phyloP scores from a whole-genome alignment of 2,329 filamentous ascomycete species.

The Trichoderma sp. region DNA sequence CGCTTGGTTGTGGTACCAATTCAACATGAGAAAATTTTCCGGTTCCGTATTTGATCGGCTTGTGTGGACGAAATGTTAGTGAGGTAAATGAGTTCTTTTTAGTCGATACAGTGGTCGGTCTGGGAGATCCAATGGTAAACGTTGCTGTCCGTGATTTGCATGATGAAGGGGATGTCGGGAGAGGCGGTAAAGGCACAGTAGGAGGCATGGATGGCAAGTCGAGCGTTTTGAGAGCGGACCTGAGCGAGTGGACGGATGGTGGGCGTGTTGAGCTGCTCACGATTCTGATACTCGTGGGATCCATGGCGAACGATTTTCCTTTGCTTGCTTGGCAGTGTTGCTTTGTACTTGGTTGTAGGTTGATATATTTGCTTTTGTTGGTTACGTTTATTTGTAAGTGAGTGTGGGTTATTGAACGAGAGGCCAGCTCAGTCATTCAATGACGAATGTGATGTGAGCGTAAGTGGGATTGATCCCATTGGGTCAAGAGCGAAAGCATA shows the following conservation, averaged over 20 bases:
- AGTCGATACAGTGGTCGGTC: not conserved
- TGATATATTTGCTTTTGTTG: not conserved
- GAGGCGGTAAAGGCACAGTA: slow-evolving; percentile 14
- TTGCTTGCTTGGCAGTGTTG: not conserved
- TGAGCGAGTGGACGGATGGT: slow-evolving; percentile 18
- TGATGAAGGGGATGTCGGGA: slow-evolving; percentile 6
- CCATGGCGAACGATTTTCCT: slow-evolving; percentile 15
- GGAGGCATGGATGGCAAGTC: slow-evolving; percentile 17
- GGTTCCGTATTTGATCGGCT: slow-evolving; percentile 47
- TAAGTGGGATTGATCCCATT: not conserved
- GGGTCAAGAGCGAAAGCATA: not conserved
- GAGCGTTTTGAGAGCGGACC: slow-evolving; percentile 3
- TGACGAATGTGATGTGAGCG: not conserved
- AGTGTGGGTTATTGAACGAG: not conserved
- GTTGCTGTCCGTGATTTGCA: slow-evolving; percentile 11
- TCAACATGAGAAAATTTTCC: slow-evolving; percentile 45
- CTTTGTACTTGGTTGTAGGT: not conserved
- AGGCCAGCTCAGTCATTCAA: slow-evolving; percentile 15
- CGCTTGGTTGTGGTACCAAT: slow-evolving; percentile 55
- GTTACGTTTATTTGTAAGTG: not conserved
- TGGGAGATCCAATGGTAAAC: not conserved
- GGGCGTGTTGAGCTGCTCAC: slow-evolving; percentile 7
- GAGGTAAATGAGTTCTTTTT: slow-evolving; percentile 22
- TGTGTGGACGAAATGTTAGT: slow-evolving; percentile 23
- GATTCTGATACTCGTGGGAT: slow-evolving; percentile 3